These are phyloP conservation scores for Phanerodontia chrysosporium DNA, from an alignment of 768 basidiomycete species.

Conservation along the genomic window DNA sequence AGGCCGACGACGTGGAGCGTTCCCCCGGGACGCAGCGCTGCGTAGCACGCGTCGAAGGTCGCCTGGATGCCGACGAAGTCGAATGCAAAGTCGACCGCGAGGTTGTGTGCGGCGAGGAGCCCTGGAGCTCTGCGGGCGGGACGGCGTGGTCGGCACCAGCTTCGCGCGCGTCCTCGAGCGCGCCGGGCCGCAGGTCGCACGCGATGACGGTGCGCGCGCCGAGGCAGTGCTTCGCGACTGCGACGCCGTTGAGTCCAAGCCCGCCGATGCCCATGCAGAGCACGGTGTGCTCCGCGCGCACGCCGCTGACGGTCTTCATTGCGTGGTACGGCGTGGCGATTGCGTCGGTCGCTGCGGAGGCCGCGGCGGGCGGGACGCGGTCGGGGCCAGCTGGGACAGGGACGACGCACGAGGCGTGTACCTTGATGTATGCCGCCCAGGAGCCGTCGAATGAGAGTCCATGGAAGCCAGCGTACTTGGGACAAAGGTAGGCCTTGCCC, in stretches of 20 bases:
- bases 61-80: constrained; percentile 20
- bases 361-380: constrained; percentile 11
- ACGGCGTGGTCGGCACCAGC: constrained; percentile 19
- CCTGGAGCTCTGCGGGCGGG: constrained; percentile 9
- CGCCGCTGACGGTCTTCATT: constrained; percentile 5
- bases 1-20: constrained; percentile 16
- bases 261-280: constrained; percentile 32
- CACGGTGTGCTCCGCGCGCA: constrained; percentile 25
- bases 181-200: constrained; percentile 16
- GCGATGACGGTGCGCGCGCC: constrained; percentile 17
- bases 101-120: constrained; percentile 10
- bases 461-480: not conserved
- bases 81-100: constrained; percentile 16
- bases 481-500: constrained; percentile 14
- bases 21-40: constrained; percentile 11
- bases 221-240: constrained; percentile 16
- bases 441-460: constrained; percentile 14
- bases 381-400: constrained; percentile 14
- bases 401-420: constrained; percentile 10
- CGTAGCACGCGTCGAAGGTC: constrained; percentile 13
- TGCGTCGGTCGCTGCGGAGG: constrained; percentile 21
- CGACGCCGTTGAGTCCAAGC: constrained; percentile 26
- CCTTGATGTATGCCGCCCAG: not conserved
- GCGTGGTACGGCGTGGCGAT: constrained; percentile 21
- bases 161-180: constrained; percentile 9